Evolutionary conservation across 2,329 filamentous ascomycete genomes (phyloP).

Genomic region (Raffaelea arxii): DNA sequence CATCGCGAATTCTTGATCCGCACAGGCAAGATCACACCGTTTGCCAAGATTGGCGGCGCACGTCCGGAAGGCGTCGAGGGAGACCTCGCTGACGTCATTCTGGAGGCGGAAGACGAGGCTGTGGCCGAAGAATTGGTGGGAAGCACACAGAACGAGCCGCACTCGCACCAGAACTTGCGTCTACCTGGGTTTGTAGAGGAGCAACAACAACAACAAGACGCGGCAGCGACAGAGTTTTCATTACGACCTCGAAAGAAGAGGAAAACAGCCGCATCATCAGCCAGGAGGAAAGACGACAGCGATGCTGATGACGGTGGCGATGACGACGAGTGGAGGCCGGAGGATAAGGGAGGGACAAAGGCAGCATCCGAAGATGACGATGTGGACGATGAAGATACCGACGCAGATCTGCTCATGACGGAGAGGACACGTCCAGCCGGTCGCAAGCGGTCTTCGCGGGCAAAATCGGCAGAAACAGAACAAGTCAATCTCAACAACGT

Average conservation of each 20-base stretch:
- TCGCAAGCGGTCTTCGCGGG: conserved; percentile 23
- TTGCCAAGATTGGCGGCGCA: conserved; percentile 66
- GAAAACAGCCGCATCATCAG: too few relatives aligned
- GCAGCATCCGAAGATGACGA: conserved; percentile 11
- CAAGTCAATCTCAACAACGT: conserved; percentile 46
- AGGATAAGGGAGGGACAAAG: conserved; percentile 15
- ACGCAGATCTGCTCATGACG: conserved; percentile 14
- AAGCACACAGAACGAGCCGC: conserved; percentile 34
- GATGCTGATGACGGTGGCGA: conserved; percentile 20
- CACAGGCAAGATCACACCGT: conserved; percentile 95
- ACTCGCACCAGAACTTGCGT: conserved; percentile 64
- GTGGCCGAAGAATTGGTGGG: conserved; percentile 38
- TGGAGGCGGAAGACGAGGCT: conserved; percentile 73
- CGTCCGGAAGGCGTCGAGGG: conserved; percentile 52
- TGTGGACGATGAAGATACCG: conserved; percentile 4
- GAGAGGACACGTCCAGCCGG: conserved; percentile 9
- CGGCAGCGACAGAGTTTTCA: conserved; percentile 43
- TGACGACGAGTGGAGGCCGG: conserved; percentile 9
- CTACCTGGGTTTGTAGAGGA: conserved; percentile 60
- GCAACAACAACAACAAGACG: neutral
- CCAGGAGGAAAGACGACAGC: too few relatives aligned
- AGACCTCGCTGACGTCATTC: conserved; percentile 64
- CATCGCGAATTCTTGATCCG: conserved; percentile 85
- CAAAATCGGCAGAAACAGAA: conserved; percentile 18
- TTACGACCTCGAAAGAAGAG: conserved; percentile 49